Conservation (phyloP, 805 yeast species). For the Kluyveromyces nonfermentans region DNA sequence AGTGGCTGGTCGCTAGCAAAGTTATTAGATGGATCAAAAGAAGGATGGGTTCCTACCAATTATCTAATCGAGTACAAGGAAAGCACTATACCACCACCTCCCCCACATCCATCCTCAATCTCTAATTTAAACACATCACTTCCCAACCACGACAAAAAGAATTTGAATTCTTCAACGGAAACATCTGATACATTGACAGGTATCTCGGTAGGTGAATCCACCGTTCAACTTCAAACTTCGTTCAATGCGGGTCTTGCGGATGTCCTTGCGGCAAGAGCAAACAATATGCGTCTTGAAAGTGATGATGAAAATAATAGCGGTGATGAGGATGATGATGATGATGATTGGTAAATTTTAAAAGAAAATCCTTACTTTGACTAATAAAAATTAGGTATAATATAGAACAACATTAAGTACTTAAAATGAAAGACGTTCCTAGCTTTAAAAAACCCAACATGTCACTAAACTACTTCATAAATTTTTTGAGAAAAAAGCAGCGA, state of each 20-base stretch:
- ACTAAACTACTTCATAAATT: not conserved
- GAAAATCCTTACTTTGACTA: not conserved
- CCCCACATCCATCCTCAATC: slow-evolving; percentile 32
- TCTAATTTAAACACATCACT: slow-evolving; percentile 18
- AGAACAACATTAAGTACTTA: not conserved
- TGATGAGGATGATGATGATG: slow-evolving; percentile 45
- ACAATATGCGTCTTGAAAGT: slow-evolving; percentile 47
- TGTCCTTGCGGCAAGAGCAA: slow-evolving; percentile 73
- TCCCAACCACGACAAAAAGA: slow-evolving; percentile 7
- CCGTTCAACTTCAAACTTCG: slow-evolving; percentile 18
- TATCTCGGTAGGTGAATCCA: slow-evolving; percentile 1
- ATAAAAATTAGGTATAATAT: not conserved
- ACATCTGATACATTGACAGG: slow-evolving; percentile 15
- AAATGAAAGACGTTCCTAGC: not conserved
- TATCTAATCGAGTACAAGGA: slow-evolving; percentile 56
- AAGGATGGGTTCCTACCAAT: slow-evolving; percentile 98
- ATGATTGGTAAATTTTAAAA: slow-evolving; percentile 8
- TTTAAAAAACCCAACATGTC: not conserved
- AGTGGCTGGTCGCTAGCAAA: slow-evolving; percentile 95
- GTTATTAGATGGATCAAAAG: slow-evolving; percentile 58
- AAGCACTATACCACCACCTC: slow-evolving; percentile 19
- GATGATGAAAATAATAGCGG: slow-evolving; percentile 65
- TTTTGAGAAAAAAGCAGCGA: not conserved
- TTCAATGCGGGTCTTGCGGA: slow-evolving; percentile 85
- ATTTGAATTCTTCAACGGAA: slow-evolving; percentile 9